phyloP scores from a whole-genome alignment of 106 monocot genomes.

The Dendrobium chrysotoxum region DNA sequence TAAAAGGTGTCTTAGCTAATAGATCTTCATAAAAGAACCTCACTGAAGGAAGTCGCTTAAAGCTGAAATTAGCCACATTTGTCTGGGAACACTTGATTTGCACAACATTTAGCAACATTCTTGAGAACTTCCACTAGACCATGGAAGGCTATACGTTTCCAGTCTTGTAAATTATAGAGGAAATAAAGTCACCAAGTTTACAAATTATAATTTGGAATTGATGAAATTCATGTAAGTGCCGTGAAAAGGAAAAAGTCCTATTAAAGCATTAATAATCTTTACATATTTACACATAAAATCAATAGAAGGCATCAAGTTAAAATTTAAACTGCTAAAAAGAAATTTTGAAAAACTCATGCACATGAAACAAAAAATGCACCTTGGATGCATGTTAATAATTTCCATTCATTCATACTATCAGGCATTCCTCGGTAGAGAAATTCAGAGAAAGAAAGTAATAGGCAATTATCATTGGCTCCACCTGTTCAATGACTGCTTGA shows the following conservation, averaged over 20 bases:
- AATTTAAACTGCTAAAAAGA: not conserved
- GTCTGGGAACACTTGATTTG: not conserved
- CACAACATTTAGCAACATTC: not conserved
- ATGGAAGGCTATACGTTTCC: not conserved
- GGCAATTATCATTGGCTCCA: slow-evolving; percentile 3
- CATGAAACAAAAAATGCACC: not conserved
- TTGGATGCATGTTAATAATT: not conserved
- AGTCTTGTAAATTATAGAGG: not conserved
- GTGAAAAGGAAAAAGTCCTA: not conserved
- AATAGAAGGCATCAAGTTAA: not conserved
- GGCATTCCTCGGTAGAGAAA: not conserved
- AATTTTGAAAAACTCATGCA: not conserved
- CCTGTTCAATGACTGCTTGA: slow-evolving; percentile 96
- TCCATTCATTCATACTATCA: not conserved
- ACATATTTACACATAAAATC: not conserved
- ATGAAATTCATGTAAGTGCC: not conserved
- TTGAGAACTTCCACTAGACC: not conserved
- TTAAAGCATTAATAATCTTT: not conserved
- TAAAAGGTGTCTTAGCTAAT: not conserved
- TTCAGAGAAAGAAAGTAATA: not conserved
- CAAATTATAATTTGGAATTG: not conserved
- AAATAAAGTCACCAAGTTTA: not conserved
- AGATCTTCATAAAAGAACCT: not conserved
- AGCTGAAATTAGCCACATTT: not conserved
- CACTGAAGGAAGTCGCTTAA: slow-evolving; percentile 1